Percentiles rank a stretch among this genome's conserved stretches.
Conservation (phyloP, 1,284 basidiomycete genomes). For the Ustilago xerochloae region DNA sequence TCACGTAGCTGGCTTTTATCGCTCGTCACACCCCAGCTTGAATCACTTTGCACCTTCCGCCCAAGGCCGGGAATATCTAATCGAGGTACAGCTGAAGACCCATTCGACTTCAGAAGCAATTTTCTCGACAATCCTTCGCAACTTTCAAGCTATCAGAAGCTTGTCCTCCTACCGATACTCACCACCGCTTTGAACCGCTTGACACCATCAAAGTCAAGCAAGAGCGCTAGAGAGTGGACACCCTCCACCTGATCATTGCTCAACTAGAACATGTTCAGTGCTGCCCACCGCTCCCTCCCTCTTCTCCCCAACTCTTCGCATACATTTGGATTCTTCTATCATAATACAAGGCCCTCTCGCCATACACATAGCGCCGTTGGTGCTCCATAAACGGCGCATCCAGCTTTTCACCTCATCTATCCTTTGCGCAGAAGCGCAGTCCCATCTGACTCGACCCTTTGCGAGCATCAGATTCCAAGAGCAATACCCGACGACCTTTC, state of each 20-base stretch:
- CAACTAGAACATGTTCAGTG: conserved; percentile 49
- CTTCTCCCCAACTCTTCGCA: conserved; percentile 52
- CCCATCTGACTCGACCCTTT: neutral
- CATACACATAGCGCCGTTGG: conserved; percentile 10
- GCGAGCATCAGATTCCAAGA: neutral
- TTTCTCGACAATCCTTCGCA: neutral
- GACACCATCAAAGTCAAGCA: conserved; percentile 24
- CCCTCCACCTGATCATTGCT: conserved; percentile 27
- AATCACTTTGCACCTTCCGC: too few species aligned
- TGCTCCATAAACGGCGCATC: conserved; percentile 30
- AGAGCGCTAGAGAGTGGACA: conserved; percentile 37
- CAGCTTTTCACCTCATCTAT: neutral
- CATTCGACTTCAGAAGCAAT: neutral
- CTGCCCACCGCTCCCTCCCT: conserved; percentile 47
- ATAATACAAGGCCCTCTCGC: conserved; percentile 35
- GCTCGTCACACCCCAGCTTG: too few species aligned
- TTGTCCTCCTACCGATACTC: too few species aligned
- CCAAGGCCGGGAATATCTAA: too few species aligned
- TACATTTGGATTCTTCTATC: conserved; percentile 53
- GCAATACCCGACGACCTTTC: neutral
- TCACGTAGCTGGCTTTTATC: too few species aligned
- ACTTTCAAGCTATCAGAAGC: too few species aligned
- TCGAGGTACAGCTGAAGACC: too few species aligned
- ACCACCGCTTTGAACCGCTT: conserved; percentile 11
- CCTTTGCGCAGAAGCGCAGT: conserved; percentile 14